Base-by-base conservation (phyloP, 2,329 filamentous ascomycete genomes). In the Lachnellula cervina region DNA sequence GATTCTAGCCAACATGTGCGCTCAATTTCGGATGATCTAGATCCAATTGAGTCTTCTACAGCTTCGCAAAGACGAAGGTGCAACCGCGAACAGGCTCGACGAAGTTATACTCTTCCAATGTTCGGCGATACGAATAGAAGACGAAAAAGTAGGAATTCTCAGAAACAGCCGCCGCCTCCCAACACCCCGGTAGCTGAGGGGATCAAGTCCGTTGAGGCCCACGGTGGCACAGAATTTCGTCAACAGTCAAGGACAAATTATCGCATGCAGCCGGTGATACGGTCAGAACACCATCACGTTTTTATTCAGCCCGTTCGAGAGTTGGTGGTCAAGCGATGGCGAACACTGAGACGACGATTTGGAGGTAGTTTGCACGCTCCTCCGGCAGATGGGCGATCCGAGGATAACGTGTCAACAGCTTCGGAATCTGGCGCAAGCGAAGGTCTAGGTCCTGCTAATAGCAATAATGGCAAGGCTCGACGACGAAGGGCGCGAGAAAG, bases 261-360 rank as follows among this genome's bases (percentile, higher is more conserved):
- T 46, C 57, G 56, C 6, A 40, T 67, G 14, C 60, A 66, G 11
- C 56, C 65, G 21, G 55, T 62, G 8, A 57, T 68, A 25, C 59
- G 60, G 6, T 67, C 65, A 1, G 66, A 68, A 23, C 63, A 63
- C 13, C 66, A 67, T 51, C 63, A 61, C 17, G 61, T 68, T 4
- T 69, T 65, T 35, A 57, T 69, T 4, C 66, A 69, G 38, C 66
- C 66, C 4, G 66, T 68, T 2, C 63, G 59, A 37, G 65, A 69
- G 38, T 52, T 68, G 7, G 65, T 67, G 3, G 65, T 68, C 4
- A 66, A 63, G 47, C 58, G 62, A 49, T 70, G 65, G 67, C 57
- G 53, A 14, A 61, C 59, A 6, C 55, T 68, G 25, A 49, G 63
- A 46, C 55, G 64, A 13, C 60, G 62, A 19, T 57, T 69, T 48